Evolutionary conservation across 768 basidiomycete species (phyloP).

Genomic region (Punctularia strigosozonata): DNA sequence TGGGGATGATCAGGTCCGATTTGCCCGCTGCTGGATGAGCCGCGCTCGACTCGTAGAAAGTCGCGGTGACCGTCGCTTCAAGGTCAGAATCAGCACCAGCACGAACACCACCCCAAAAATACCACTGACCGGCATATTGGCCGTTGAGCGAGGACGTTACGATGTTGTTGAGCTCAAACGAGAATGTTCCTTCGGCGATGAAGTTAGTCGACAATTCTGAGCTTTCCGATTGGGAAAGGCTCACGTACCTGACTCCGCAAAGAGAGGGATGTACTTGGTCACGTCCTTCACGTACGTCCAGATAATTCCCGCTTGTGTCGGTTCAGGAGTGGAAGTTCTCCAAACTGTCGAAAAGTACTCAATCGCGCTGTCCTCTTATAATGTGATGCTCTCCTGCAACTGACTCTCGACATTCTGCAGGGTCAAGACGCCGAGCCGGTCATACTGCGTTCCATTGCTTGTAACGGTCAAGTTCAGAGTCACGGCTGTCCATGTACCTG

Average conservation of each 20-base stretch:
- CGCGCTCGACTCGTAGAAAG: slow-evolving; percentile 36
- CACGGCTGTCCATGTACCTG: slow-evolving; percentile 64
- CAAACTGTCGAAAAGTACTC: slow-evolving; percentile 40
- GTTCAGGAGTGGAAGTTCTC: slow-evolving; percentile 78
- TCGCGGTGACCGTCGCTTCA: slow-evolving; percentile 59
- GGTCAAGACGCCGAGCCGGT: slow-evolving; percentile 60
- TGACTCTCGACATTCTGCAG: slow-evolving; percentile 70
- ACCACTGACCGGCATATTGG: slow-evolving; percentile 48
- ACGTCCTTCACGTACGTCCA: slow-evolving; percentile 75
- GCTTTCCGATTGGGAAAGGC: no score
- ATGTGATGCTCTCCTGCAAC: slow-evolving; percentile 8
- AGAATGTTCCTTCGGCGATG: slow-evolving; percentile 60
- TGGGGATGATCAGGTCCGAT: slow-evolving; percentile 55
- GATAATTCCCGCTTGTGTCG: slow-evolving; percentile 55
- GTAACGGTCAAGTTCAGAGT: slow-evolving; percentile 73
- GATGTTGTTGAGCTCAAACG: slow-evolving; percentile 64
- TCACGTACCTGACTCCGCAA: slow-evolving; percentile 49
- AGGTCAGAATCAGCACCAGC: slow-evolving; percentile 37
- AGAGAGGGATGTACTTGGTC: slow-evolving; percentile 59
- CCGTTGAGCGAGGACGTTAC: slow-evolving; percentile 46
- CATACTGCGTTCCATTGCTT: slow-evolving; percentile 67
- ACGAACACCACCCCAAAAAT: not conserved
- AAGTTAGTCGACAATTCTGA: no score
- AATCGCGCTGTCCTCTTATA: not conserved
- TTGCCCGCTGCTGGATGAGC: slow-evolving; percentile 47